Evolutionary conservation across 768 basidiomycete species (phyloP).

Genomic region (Lactifluus piperatus): DNA sequence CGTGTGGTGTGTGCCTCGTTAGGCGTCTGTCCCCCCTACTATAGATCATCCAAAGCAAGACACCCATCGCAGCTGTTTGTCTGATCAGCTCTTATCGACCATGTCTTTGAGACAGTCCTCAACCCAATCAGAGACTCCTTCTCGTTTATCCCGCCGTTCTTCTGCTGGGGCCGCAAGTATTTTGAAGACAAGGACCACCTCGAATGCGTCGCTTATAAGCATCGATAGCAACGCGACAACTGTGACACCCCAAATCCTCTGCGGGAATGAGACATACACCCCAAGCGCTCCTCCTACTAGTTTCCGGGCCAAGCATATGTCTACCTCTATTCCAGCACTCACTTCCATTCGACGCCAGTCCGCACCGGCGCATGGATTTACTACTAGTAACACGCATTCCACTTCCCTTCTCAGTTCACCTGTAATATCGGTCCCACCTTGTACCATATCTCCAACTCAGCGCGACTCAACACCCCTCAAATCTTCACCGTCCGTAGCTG

Average conservation of each 20-base stretch:
- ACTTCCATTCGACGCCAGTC: slow-evolving; percentile 22
- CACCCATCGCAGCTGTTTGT: background rate
- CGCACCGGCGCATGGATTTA: slow-evolving; percentile 16
- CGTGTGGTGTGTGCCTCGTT: background rate
- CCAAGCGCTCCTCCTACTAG: slow-evolving; percentile 31
- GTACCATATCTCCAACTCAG: slow-evolving; percentile 13
- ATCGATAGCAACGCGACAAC: slow-evolving; percentile 38
- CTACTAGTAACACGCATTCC: slow-evolving; percentile 22
- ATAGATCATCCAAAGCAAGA: background rate
- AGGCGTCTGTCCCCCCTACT: background rate
- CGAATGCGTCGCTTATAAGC: slow-evolving; percentile 40
- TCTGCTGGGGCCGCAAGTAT: slow-evolving; percentile 32
- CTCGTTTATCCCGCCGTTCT: slow-evolving; percentile 43
- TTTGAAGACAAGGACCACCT: slow-evolving; percentile 46
- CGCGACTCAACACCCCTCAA: background rate
- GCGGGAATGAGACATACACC: slow-evolving; percentile 10
- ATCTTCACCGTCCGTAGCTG: slow-evolving; percentile 25
- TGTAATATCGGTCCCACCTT: slow-evolving; percentile 25
- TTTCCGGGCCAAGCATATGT: slow-evolving; percentile 29
- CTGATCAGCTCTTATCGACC: background rate
- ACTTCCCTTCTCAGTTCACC: slow-evolving; percentile 23
- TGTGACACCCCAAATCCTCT: slow-evolving; percentile 28
- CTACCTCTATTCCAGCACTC: slow-evolving; percentile 22
- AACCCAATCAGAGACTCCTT: slow-evolving; percentile 45
- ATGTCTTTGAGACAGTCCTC: slow-evolving; percentile 15